These are phyloP conservation scores for Pyrenophora tritici-repentis DNA, from an alignment of 2,329 filamentous ascomycete species.

Conservation along the genomic window DNA sequence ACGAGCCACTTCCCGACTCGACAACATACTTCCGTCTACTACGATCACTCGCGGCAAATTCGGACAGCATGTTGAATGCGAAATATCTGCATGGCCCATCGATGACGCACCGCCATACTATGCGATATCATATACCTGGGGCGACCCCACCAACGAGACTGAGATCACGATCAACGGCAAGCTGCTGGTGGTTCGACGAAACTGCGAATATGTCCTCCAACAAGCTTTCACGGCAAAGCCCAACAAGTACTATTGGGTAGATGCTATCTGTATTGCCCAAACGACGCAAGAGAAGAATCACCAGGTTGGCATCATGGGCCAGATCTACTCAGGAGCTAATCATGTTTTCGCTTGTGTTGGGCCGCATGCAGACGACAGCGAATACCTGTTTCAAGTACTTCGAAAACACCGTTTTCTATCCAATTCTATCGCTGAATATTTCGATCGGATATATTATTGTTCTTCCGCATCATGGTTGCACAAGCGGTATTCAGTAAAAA, in stretches of 20 bases:
- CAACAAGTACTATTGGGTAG: neutral
- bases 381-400: neutral
- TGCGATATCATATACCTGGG: conserved; percentile 4
- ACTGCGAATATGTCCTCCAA: conserved; percentile 4
- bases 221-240: neutral
- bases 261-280: conserved; percentile 3
- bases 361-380: neutral
- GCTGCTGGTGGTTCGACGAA: neutral
- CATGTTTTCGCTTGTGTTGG: conserved; percentile 1
- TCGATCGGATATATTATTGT: too few species aligned
- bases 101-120: neutral
- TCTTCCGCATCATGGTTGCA: too few species aligned
- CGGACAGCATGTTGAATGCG: conserved; percentile 3
- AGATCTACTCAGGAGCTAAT: neutral
- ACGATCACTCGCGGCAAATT: neutral
- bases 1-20: conserved; percentile 4
- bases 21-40: conserved; percentile 1
- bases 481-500: too few species aligned
- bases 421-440: too few species aligned
- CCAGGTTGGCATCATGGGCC: neutral
- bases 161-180: neutral
- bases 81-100: neutral
- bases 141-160: neutral
- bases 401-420: neutral
- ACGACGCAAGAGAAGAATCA: neutral